phyloP scores from a whole-genome alignment of 2,329 filamentous ascomycete species.

The Pseudocercospora cruenta region DNA sequence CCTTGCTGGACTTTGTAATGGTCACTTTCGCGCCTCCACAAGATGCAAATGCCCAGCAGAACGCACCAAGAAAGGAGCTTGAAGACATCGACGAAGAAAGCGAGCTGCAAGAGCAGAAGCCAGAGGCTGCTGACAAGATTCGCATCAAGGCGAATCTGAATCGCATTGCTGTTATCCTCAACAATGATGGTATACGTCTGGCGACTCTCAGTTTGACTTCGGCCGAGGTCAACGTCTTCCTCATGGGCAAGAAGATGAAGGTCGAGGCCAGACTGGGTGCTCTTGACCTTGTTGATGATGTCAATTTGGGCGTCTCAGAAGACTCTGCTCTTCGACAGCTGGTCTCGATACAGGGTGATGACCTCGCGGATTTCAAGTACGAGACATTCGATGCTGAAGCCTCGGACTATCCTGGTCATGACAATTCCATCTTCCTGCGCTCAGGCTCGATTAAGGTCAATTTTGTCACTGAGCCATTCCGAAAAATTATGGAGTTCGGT shows the following conservation, averaged over 20 bases:
- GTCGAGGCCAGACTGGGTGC: slow-evolving; percentile 86
- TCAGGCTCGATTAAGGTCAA: slow-evolving; percentile 96
- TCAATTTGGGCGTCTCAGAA: slow-evolving; percentile 84
- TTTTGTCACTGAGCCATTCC: slow-evolving; percentile 94
- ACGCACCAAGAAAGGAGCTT: slow-evolving; percentile 22
- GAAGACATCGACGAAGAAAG: slow-evolving; percentile 33
- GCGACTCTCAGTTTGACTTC: slow-evolving; percentile 92
- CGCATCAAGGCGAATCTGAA: slow-evolving; percentile 92
- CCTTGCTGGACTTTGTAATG: slow-evolving; percentile 89
- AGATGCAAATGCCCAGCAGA: slow-evolving; percentile 24
- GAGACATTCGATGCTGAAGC: slow-evolving; percentile 85
- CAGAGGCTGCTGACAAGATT: slow-evolving; percentile 67
- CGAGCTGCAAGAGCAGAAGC: slow-evolving; percentile 40
- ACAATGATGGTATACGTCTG: slow-evolving; percentile 94
- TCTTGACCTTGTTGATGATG: slow-evolving; percentile 85
- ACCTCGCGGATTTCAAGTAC: slow-evolving; percentile 95
- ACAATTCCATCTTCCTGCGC: slow-evolving; percentile 85
- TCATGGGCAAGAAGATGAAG: slow-evolving; percentile 83
- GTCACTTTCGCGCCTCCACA: slow-evolving; percentile 72
- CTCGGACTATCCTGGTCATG: slow-evolving; percentile 86
- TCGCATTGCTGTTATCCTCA: slow-evolving; percentile 90
- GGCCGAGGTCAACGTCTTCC: slow-evolving; percentile 86
- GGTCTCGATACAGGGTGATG: slow-evolving; percentile 91
- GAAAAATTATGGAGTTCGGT: slow-evolving; percentile 95
- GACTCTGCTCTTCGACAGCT: slow-evolving; percentile 81